A percentile compares a stretch with the other conserved stretches of the same genome.
Conservation (phyloP, 306 rosid species). For the Vigna hirtella region DNA sequence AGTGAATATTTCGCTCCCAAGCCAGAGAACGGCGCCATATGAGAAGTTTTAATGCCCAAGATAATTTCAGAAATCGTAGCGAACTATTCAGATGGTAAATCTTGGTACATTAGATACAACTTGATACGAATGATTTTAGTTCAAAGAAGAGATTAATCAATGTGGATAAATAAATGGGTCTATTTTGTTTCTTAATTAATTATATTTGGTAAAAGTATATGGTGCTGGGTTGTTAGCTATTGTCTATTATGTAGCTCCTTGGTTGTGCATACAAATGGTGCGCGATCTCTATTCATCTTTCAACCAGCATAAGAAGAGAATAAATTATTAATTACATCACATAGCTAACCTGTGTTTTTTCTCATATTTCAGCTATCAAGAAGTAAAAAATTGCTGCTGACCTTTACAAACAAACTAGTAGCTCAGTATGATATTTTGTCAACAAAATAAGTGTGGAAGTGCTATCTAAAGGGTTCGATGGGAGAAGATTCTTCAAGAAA, state of each 20-base stretch:
- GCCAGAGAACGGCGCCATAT: too few relatives aligned
- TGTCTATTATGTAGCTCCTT: background rate
- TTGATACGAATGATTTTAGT: background rate
- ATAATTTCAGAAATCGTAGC: background rate
- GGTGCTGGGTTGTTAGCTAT: background rate
- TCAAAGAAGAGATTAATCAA: background rate
- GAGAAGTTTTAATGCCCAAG: too few relatives aligned
- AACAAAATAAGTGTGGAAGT: background rate
- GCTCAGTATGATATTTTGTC: slow-evolving; percentile 10
- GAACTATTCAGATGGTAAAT: background rate
- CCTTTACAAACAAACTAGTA: slow-evolving; percentile 35
- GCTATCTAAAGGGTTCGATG: slow-evolving; percentile 74
- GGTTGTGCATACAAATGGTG: background rate
- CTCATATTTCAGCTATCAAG: slow-evolving; percentile 25
- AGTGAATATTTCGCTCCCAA: too few relatives aligned
- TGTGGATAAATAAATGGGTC: background rate
- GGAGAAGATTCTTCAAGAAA: slow-evolving; percentile 86
- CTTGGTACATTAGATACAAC: background rate
- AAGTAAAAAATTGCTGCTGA: slow-evolving; percentile 11
- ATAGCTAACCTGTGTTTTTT: background rate
- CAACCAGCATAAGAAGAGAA: background rate
- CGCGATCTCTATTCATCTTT: background rate
- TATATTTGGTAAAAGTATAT: background rate
- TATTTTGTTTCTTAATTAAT: background rate
- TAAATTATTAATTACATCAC: background rate